Conservation (phyloP, 495 filamentous ascomycete genomes). For the Endocarpon pusillum region DNA sequence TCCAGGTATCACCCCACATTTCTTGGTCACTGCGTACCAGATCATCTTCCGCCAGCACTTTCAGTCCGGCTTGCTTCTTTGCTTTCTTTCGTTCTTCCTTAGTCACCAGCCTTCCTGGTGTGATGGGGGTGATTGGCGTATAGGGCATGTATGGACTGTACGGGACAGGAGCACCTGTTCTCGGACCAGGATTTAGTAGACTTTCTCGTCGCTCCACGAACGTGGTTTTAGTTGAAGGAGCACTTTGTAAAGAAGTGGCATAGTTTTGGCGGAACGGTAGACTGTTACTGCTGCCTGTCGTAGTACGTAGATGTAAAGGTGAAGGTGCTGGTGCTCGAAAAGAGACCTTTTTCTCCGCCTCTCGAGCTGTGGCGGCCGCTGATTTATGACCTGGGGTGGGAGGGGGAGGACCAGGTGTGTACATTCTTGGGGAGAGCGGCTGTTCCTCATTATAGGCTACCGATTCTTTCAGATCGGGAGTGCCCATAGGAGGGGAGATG, state of each 20-base stretch:
- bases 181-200: constrained; percentile 30
- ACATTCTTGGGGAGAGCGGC: constrained; percentile 39
- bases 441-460: constrained; percentile 31
- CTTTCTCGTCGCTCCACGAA: constrained; percentile 51
- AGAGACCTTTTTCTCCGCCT: no score
- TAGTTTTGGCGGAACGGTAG: constrained; percentile 43
- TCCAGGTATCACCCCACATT: constrained; percentile 29
- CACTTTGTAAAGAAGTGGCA: constrained; percentile 31
- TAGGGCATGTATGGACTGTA: constrained; percentile 89
- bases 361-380: constrained; percentile 7
- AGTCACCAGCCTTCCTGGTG: constrained; percentile 57
- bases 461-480: constrained; percentile 25
- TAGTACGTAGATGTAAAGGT: constrained; percentile 21
- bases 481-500: constrained; percentile 41
- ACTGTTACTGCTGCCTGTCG: constrained; percentile 13
- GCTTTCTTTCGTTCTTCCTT: constrained; percentile 52
- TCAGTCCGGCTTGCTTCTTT: constrained; percentile 21
- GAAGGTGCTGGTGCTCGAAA: constrained; percentile 16
- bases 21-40: constrained; percentile 35
- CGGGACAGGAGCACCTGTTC: constrained; percentile 60
- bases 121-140: constrained; percentile 73
- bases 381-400: constrained; percentile 14
- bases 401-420: constrained; percentile 41
- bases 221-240: constrained; percentile 55
- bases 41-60: constrained; percentile 28